Conservation (phyloP, 176 grass and related monocot genomes). For the Bolboschoenus planiculmis region DNA sequence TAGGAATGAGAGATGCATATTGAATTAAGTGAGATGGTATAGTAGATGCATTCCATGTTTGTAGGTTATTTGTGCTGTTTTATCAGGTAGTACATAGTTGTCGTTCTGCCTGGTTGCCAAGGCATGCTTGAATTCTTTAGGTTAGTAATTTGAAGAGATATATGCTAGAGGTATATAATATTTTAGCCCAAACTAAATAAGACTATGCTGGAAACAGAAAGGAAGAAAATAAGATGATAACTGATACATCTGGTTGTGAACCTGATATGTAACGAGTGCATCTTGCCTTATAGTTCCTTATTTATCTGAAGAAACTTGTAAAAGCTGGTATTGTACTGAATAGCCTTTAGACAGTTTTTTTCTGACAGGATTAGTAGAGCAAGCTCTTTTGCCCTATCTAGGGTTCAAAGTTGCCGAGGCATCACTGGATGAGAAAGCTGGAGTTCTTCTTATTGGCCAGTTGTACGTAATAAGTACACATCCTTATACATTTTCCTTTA, state of each 20-base stretch:
- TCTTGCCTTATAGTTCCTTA: not conserved
- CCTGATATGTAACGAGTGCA: not conserved
- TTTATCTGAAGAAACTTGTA: not conserved
- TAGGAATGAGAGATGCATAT: not conserved
- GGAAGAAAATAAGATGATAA: not conserved
- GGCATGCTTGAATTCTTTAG: not conserved
- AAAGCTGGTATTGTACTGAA: constrained; percentile 34
- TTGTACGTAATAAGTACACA: constrained; percentile 45
- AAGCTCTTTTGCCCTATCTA: constrained; percentile 49
- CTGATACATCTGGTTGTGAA: not conserved
- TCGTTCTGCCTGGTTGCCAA: not conserved
- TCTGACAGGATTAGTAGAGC: constrained; percentile 85
- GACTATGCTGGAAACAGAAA: not conserved
- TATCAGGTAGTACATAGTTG: not conserved
- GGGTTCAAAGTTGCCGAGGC: constrained; percentile 49
- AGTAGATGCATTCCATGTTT: not conserved
- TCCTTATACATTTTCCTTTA: constrained; percentile 1
- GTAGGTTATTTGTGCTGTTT: not conserved
- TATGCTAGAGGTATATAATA: not conserved
- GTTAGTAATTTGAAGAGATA: not conserved
- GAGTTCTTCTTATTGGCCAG: constrained; percentile 73
- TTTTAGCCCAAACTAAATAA: not conserved
- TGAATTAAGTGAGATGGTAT: not conserved
- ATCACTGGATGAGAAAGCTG: constrained; percentile 76
- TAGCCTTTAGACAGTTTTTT: constrained; percentile 94